A percentile compares a stretch with the other conserved stretches of the same genome.
phyloP scores from a whole-genome alignment of 2,329 filamentous ascomycete species.

The Aspergillus floridensis region DNA sequence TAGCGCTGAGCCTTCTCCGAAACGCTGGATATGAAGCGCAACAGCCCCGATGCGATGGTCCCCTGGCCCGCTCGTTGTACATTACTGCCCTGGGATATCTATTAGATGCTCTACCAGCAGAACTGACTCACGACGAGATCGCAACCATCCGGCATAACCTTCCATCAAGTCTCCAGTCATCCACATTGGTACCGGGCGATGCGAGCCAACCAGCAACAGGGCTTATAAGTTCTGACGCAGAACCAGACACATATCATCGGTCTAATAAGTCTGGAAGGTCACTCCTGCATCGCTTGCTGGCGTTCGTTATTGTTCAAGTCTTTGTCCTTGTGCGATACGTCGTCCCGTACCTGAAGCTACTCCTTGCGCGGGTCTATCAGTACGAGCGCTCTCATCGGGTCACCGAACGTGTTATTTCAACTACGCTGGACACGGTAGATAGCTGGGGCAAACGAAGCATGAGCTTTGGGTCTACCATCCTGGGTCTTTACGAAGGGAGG shows the following conservation, averaged over 20 bases:
- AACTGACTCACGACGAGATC: conserved; percentile 31
- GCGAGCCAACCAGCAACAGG: neutral
- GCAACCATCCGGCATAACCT: conserved; percentile 28
- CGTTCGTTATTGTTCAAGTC: conserved; percentile 55
- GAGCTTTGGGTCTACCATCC: conserved; percentile 54
- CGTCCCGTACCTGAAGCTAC: conserved; percentile 58
- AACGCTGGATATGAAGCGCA: conserved; percentile 37
- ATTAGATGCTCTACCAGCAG: conserved; percentile 34
- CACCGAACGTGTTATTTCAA: conserved; percentile 56
- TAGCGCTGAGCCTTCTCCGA: conserved; percentile 38
- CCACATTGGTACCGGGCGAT: conserved; percentile 6
- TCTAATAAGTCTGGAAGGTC: conserved; percentile 34
- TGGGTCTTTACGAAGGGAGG: conserved; percentile 62
- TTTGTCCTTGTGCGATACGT: conserved; percentile 61
- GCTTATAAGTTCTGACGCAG: neutral
- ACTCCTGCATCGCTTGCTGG: conserved; percentile 59
- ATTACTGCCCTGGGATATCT: conserved; percentile 40
- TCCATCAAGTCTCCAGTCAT: conserved; percentile 22
- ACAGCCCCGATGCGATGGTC: conserved; percentile 29
- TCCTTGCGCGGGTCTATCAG: conserved; percentile 54
- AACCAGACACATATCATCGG: neutral
- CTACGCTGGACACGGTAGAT: conserved; percentile 54
- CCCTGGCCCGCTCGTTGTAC: conserved; percentile 35
- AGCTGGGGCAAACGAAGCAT: conserved; percentile 53
- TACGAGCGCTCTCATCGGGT: conserved; percentile 68